These are phyloP conservation scores for Exophiala viscosa DNA, from an alignment of 2,329 filamentous ascomycete genomes.

Conservation along the genomic window DNA sequence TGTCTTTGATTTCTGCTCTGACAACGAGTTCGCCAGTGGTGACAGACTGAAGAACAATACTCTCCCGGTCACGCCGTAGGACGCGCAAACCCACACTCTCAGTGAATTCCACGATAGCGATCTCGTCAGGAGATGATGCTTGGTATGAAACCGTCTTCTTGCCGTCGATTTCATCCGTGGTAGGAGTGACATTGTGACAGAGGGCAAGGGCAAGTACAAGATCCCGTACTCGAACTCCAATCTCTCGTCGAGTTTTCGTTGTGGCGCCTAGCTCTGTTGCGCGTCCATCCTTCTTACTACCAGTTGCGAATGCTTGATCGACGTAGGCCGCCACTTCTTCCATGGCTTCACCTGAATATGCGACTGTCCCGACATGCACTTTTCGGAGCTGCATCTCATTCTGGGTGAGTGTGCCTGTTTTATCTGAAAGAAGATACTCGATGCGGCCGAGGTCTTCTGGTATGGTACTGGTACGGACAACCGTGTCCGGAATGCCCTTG, in stretches of 20 bases:
- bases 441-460: slow-evolving; percentile 94
- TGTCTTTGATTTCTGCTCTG: slow-evolving; percentile 80
- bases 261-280: slow-evolving; percentile 38
- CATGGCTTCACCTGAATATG: slow-evolving; percentile 98
- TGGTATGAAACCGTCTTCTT: slow-evolving; percentile 79
- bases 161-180: slow-evolving; percentile 76
- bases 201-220: slow-evolving; percentile 87
- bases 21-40: slow-evolving; percentile 72
- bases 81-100: slow-evolving; percentile 86
- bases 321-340: slow-evolving; percentile 89
- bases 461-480: slow-evolving; percentile 95
- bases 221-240: slow-evolving; percentile 87
- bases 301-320: slow-evolving; percentile 70
- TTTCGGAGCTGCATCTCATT: slow-evolving; percentile 99
- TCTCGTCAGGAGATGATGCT: slow-evolving; percentile 95
- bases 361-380: slow-evolving; percentile 95
- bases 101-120: slow-evolving; percentile 94
- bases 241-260: slow-evolving; percentile 85
- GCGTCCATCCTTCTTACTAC: slow-evolving; percentile 21
- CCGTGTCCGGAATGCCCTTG: slow-evolving; percentile 80
- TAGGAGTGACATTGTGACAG: slow-evolving; percentile 96
- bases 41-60: slow-evolving; percentile 75
- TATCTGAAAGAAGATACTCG: slow-evolving; percentile 93
- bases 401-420: slow-evolving; percentile 95
- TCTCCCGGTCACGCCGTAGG: slow-evolving; percentile 78